Conservation (phyloP, 768 basidiomycete genomes). For the Lentinula guzmanii region DNA sequence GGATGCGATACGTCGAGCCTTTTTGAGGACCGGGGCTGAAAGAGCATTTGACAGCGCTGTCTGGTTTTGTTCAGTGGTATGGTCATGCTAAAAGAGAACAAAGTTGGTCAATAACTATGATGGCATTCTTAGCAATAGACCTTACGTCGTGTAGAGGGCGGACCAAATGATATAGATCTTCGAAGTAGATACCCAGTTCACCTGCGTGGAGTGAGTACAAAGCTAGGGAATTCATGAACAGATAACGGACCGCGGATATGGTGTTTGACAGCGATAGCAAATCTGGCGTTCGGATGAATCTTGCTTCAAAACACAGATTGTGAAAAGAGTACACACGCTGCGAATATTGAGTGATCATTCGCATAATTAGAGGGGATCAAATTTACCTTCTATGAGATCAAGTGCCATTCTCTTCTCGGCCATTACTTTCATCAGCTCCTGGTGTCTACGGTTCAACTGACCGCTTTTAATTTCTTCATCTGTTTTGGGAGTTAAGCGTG, state of each 20-base stretch:
- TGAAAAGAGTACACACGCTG: conserved; percentile 19
- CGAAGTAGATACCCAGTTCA: conserved; percentile 56
- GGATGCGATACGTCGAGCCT: conserved; percentile 7
- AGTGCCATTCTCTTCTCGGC: conserved; percentile 55
- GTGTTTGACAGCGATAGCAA: conserved; percentile 37
- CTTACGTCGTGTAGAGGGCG: conserved; percentile 48
- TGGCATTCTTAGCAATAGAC: neutral
- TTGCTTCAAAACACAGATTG: neutral
- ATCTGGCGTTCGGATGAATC: neutral
- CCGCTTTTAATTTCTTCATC: conserved; percentile 28
- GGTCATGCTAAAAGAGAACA: conserved; percentile 2
- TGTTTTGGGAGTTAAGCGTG: conserved; percentile 35
- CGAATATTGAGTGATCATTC: neutral
- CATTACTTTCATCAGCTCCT: conserved; percentile 50
- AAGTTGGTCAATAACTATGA: neutral
- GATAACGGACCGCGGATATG: conserved; percentile 44
- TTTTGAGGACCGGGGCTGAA: neutral
- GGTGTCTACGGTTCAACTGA: conserved; percentile 20
- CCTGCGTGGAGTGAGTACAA: conserved; percentile 22
- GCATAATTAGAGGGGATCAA: no score
- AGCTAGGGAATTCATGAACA: neutral
- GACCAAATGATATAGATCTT: conserved; percentile 54
- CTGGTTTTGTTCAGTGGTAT: conserved; percentile 7
- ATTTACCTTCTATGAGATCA: conserved; percentile 44
- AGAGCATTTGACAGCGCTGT: neutral